phyloP scores from a whole-genome alignment of 805 yeast genomes.

The Myxozyma geophila region DNA sequence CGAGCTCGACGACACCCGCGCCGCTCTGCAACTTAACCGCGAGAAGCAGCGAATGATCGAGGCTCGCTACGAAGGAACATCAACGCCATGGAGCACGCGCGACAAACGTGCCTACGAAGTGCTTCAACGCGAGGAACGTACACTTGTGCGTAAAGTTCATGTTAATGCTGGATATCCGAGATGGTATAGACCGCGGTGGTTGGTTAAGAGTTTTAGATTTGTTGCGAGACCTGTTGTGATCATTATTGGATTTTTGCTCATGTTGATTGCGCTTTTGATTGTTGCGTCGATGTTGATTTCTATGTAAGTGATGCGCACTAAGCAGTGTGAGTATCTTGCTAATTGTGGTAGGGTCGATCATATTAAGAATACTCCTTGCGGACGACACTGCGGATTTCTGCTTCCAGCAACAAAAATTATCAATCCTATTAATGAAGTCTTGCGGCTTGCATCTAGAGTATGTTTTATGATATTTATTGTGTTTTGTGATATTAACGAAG shows the following conservation, averaged over 20 bases:
- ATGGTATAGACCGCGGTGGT: conserved; percentile 35
- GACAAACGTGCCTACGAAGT: conserved; percentile 38
- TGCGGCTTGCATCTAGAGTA: conserved; percentile 31
- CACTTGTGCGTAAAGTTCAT: conserved; percentile 36
- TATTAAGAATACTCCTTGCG: conserved; percentile 33
- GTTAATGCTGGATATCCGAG: conserved; percentile 23
- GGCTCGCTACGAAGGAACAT: conserved; percentile 34
- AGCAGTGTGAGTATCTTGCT: not conserved
- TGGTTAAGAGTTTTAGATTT: conserved; percentile 20
- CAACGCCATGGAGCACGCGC: conserved; percentile 37
- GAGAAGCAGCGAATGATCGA: conserved; percentile 41
- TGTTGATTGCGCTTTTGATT: conserved; percentile 27
- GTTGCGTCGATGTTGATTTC: conserved; percentile 35
- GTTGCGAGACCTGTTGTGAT: conserved; percentile 29
- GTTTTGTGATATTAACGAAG: not conserved
- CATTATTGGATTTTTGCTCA: conserved; percentile 29
- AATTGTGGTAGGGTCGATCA: conserved; percentile 27
- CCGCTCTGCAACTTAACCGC: conserved; percentile 36
- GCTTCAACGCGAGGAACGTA: conserved; percentile 39
- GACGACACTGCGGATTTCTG: conserved; percentile 35
- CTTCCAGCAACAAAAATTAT: conserved; percentile 23
- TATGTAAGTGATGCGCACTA: conserved; percentile 9
- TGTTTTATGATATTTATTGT: not conserved
- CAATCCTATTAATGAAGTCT: conserved; percentile 34
- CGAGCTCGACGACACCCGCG: conserved; percentile 35